Percentiles rank a stretch among this genome's conserved stretches.
phyloP scores from a whole-genome alignment of 1,139 yeast species.

The Pichia sp. region DNA sequence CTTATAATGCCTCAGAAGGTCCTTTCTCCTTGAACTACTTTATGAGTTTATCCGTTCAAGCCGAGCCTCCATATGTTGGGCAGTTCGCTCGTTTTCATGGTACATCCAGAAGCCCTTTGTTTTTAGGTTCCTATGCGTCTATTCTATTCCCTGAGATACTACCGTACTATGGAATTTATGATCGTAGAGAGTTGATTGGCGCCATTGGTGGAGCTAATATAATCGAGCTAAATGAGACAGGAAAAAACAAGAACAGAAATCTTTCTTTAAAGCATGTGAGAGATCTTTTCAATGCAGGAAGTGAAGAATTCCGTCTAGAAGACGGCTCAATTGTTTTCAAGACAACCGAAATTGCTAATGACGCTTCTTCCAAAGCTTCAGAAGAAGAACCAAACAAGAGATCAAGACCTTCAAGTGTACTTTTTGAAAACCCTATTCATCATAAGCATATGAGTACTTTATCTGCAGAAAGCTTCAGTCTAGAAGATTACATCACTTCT shows the following conservation, averaged over 20 bases:
- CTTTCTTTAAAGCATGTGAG: constrained; percentile 49
- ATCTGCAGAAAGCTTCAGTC: constrained; percentile 30
- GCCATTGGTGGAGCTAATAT: constrained; percentile 38
- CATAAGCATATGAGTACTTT: constrained; percentile 32
- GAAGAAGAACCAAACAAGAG: constrained; percentile 24
- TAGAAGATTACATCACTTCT: constrained; percentile 28
- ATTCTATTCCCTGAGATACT: constrained; percentile 53
- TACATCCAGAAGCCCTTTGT: constrained; percentile 43
- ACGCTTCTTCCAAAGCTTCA: constrained; percentile 17
- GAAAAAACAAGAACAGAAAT: constrained; percentile 34
- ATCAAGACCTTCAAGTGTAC: constrained; percentile 32
- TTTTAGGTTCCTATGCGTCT: constrained; percentile 57
- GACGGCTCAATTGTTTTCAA: constrained; percentile 53
- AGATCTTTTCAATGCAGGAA: constrained; percentile 57
- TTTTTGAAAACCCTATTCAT: constrained; percentile 28
- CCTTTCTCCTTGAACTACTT: constrained; percentile 32
- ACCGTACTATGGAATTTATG: constrained; percentile 52
- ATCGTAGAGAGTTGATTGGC: constrained; percentile 46
- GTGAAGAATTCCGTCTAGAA: constrained; percentile 46
- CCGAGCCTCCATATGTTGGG: constrained; percentile 47
- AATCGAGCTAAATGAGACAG: constrained; percentile 17
- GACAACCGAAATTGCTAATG: constrained; percentile 26
- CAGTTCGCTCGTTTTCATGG: constrained; percentile 39
- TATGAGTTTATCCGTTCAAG: constrained; percentile 39
- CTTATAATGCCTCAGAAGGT: constrained; percentile 33